Percentiles rank a stretch among this genome's conserved stretches.
Conservation (phyloP, 1,139 yeast species). For the Suhomyces terraborum region DNA sequence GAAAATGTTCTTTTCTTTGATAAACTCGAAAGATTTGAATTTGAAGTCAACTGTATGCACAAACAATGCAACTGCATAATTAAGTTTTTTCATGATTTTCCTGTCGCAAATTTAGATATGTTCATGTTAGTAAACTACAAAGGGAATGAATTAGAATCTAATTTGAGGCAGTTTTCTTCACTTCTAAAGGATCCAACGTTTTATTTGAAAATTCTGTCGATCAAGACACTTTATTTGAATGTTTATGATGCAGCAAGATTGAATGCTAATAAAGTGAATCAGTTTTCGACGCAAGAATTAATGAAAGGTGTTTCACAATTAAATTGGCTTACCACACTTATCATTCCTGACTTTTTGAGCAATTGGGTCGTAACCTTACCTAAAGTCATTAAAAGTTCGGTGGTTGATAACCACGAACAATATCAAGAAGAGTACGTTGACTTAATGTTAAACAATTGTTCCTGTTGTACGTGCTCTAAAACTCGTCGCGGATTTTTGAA, state of each 20-base stretch:
- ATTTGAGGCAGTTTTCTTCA: slow-evolving; percentile 25
- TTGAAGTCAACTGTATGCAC: slow-evolving; percentile 28
- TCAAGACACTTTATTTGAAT: slow-evolving; percentile 24
- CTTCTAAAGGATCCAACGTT: slow-evolving; percentile 20
- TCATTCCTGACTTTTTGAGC: slow-evolving; percentile 31
- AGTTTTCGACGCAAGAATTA: slow-evolving; percentile 15
- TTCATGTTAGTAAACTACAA: slow-evolving; percentile 30
- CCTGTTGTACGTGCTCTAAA: slow-evolving; percentile 21
- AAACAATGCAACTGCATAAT: slow-evolving; percentile 27
- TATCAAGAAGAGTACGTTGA: slow-evolving; percentile 18
- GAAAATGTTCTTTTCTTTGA: slow-evolving; percentile 20
- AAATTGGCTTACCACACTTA: slow-evolving; percentile 18
- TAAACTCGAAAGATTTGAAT: slow-evolving; percentile 23
- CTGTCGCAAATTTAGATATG: slow-evolving; percentile 17
- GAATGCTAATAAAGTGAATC: slow-evolving; percentile 13
- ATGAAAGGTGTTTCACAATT: slow-evolving; percentile 14
- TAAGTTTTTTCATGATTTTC: slow-evolving; percentile 24
- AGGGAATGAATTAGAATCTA: slow-evolving; percentile 21
- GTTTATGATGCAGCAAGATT: slow-evolving; percentile 26
- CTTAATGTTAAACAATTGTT: slow-evolving; percentile 24
- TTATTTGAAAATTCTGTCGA: slow-evolving; percentile 15
- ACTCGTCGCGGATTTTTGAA: slow-evolving; percentile 20
- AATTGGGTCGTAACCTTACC: slow-evolving; percentile 26
- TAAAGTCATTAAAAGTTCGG: too few relatives aligned
- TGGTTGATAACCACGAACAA: too few relatives aligned